phyloP scores from a whole-genome alignment of 768 basidiomycete species.

The Lactifluus hygrophoroides region DNA sequence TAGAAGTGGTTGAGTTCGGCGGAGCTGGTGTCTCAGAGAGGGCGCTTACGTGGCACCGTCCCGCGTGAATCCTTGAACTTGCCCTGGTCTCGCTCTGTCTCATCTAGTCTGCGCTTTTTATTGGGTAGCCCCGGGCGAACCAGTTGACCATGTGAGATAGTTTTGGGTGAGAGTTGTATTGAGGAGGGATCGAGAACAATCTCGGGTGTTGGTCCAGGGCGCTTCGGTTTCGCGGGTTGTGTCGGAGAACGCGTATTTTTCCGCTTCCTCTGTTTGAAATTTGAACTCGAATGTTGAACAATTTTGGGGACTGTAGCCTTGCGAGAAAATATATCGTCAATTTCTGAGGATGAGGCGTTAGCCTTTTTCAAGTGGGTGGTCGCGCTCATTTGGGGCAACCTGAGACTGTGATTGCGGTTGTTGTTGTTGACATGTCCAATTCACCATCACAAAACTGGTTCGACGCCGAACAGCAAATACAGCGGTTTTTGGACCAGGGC shows the following conservation, averaged over 20 bases:
- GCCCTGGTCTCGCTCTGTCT: constrained; percentile 30
- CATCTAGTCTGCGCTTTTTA: constrained; percentile 22
- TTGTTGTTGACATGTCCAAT: constrained; percentile 1
- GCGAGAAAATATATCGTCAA: constrained; percentile 75
- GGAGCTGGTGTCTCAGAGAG: not conserved
- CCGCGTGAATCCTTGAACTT: constrained; percentile 73
- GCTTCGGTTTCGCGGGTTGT: constrained; percentile 23
- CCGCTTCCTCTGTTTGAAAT: constrained; percentile 35
- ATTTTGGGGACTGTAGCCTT: constrained; percentile 22
- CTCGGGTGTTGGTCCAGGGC: constrained; percentile 39
- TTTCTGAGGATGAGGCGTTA: constrained; percentile 45
- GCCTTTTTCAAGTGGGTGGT: not conserved
- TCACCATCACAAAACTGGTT: constrained; percentile 13
- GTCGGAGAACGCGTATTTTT: constrained; percentile 33
- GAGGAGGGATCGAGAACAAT: constrained; percentile 69
- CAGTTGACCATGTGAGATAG: constrained; percentile 18
- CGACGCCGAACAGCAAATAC: constrained; percentile 16
- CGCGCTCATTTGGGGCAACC: not conserved
- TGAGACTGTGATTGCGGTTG: not conserved
- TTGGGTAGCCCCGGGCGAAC: not conserved
- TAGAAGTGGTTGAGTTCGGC: constrained; percentile 25
- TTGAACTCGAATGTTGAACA: not conserved
- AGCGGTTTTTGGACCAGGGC: constrained; percentile 18
- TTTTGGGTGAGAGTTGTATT: constrained; percentile 30
- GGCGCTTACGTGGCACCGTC: constrained; percentile 50